These are phyloP conservation scores for Pecoramyces ruminantium DNA, from an alignment of 192 early-diverging fungal genomes.

Conservation along the genomic window DNA sequence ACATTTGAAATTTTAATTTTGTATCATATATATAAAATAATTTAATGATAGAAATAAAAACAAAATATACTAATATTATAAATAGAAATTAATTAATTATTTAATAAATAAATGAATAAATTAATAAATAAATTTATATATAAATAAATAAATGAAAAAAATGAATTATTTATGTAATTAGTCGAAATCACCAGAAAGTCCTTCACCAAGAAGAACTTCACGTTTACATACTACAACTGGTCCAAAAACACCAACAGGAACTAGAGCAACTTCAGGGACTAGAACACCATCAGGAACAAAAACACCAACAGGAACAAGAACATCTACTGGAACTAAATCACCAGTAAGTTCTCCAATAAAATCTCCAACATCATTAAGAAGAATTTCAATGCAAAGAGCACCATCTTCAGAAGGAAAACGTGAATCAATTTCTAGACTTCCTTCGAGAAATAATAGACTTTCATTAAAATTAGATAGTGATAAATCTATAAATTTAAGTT, in stretches of 20 bases:
- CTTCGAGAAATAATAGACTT: neutral
- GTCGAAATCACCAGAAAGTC: neutral
- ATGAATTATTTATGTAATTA: neutral
- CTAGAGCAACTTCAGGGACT: conserved; percentile 51
- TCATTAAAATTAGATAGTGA: neutral
- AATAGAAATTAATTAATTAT: too few species aligned
- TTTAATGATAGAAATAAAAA: too few species aligned
- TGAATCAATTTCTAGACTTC: neutral
- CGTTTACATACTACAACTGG: too few species aligned
- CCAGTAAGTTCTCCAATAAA: neutral
- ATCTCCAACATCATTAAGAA: neutral
- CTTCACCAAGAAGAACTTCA: neutral
- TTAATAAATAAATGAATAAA: too few species aligned
- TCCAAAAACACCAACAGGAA: too few species aligned
- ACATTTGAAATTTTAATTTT: too few species aligned
- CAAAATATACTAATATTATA: too few species aligned
- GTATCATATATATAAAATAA: too few species aligned
- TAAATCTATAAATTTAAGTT: neutral
- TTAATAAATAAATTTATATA: too few species aligned
- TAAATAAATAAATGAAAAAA: too few species aligned
- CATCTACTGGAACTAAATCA: conserved; percentile 3
- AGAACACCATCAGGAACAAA: conserved; percentile 51
- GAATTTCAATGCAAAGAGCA: neutral
- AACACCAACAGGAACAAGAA: conserved; percentile 45
- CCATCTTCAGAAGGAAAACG: neutral